A percentile compares a stretch with the other conserved stretches of the same genome.
phyloP scores from a whole-genome alignment of 768 basidiomycete species.

The Boletus barrowsii region DNA sequence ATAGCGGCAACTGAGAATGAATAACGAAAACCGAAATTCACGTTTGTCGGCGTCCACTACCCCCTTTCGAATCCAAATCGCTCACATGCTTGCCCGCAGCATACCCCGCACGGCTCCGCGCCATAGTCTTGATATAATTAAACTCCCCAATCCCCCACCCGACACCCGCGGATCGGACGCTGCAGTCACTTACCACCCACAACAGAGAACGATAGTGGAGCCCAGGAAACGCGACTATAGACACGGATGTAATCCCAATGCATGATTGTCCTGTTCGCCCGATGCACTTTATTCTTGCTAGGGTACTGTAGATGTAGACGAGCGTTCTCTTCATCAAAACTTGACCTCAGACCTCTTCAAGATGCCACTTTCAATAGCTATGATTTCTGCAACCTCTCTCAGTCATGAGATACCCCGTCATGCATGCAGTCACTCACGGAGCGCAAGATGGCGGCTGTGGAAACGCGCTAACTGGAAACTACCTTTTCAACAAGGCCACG shows the following conservation, averaged over 20 bases:
- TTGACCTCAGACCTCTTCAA: constrained; percentile 19
- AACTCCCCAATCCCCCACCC: constrained; percentile 39
- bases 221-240: too few relatives aligned
- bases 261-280: too few relatives aligned
- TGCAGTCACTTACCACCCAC: too few relatives aligned
- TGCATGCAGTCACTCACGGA: constrained; percentile 23
- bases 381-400: constrained; percentile 23
- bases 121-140: constrained; percentile 60
- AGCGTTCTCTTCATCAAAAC: constrained; percentile 11
- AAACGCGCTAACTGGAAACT: constrained; percentile 25
- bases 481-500: constrained; percentile 10
- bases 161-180: constrained; percentile 21
- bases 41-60: too few relatives aligned
- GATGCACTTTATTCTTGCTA: too few relatives aligned
- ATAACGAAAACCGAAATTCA: not conserved
- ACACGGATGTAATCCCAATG: too few relatives aligned
- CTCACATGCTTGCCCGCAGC: constrained; percentile 46
- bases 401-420: not conserved
- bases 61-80: constrained; percentile 40
- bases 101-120: constrained; percentile 36
- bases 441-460: constrained; percentile 29
- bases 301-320: too few relatives aligned
- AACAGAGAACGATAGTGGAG: too few relatives aligned
- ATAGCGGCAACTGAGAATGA: too few relatives aligned
- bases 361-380: constrained; percentile 29